Base-by-base conservation (phyloP, 2,329 filamentous ascomycete species). In the Byssochlamys sp. region DNA sequence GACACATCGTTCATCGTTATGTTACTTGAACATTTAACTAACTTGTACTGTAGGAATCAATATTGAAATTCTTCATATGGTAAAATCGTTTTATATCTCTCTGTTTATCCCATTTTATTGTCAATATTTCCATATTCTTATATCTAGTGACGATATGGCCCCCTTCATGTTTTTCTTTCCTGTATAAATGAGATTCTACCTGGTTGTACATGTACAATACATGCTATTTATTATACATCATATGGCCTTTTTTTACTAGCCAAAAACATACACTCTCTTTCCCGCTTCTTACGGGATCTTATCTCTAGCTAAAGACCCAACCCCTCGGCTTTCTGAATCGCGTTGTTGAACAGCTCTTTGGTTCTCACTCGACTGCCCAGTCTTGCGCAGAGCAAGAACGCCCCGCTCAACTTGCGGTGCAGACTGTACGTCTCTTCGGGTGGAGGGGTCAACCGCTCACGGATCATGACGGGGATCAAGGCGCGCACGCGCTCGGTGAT, bases 351-450 rank as follows among this genome's bases (percentile, higher is more conserved):
- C 76, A 99, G 75, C 59, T 88, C 85, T 61, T 87, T 84, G 66
- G 92, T 96, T 58, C 80, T 79, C 2, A 99, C 91, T 62, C 84
- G 81, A 71, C 90, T 96, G 2, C 90, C 91, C 59, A 99, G 72
- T 63, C 85, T 83, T 0, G 94, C 91, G 72, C 94, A 99, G 19
- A 99, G 79, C 67, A 99, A 74, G 70, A 99, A 99, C 0, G 94
- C 95, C 0, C 94, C 94, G 71, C 91, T 96, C 56, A 99, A 77
- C 77, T 99, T 99, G 60, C 94, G 84, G 74, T 99, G 94, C 67
- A 99, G 75, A 70, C 88, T 92, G 70, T 99, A 99, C 55, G 94
- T 99, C 79, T 99, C 94, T 76, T 99, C 95, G 0, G 94, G 94
- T 26, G 95, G 94, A 26, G 94, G 92, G 14, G 90, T 85, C 24